Base-by-base conservation (phyloP, 2,329 filamentous ascomycete genomes). In the Arthroderma uncinatum region DNA sequence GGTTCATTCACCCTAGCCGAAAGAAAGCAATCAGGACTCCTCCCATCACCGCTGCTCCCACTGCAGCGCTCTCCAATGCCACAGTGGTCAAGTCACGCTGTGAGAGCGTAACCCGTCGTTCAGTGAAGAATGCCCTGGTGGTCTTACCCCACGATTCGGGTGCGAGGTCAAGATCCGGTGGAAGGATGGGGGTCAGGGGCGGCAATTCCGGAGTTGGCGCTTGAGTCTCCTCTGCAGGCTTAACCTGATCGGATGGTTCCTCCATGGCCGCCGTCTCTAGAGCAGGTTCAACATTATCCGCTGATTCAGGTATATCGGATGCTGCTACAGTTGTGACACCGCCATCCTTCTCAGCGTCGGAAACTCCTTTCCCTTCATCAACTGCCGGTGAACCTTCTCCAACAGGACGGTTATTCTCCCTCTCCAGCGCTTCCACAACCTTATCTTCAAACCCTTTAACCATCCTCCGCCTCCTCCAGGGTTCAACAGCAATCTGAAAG, bases 401-500 rank as follows among this genome's bases (percentile, higher is more conserved):
- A 53, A 36, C n/a, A 23, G 36, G 8, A 47, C 54, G 53, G 47
- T 52, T 48, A 19, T 62, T 79, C 73, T 85, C 83, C 69, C 89
- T 86, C 66, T 88, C 86, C 55, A 88, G 69, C 1, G 83, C 83
- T 63, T 81, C 79, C 61, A 80, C 78, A 57, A 90, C 85, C 71
- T 90, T 84, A 64, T 89, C 86, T 62, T 89, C 87, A 64, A 93
- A 89, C 23, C 87, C 91, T 63, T 80, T 82, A 58, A 97, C 89
- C 60, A 98, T 80, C 65, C 89, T 79, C 67, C 77, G 79, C 64
- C 93, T 78, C 64, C 90, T 83, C 89, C 92, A 97, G 2, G 93
- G 93, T 78, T 98, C 92, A 60, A 95, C 85, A 19, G 93, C 83
- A 64, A 95, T 85, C 73, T 96, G 85, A 64, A 94, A 84, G 16